A percentile compares a stretch with the other conserved stretches of the same genome.
phyloP scores from a whole-genome alignment of 2,329 filamentous ascomycete genomes.

The Calonectria multiphialidica region DNA sequence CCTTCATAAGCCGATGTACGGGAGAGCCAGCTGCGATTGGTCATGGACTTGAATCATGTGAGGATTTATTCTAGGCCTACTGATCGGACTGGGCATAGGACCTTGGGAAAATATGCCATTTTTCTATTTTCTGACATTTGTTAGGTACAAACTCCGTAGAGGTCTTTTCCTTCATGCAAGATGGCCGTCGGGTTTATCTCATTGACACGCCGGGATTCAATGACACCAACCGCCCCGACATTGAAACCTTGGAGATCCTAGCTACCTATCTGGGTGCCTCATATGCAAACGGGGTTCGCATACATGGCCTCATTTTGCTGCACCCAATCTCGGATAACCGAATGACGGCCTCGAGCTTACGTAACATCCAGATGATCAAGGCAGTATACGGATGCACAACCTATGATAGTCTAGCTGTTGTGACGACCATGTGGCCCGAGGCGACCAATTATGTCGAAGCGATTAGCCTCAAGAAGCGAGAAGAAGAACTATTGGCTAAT shows the following conservation, averaged over 20 bases:
- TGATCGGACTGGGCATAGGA: not conserved
- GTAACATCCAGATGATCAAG: constrained; percentile 17
- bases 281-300: constrained; percentile 14
- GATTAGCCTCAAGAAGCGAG: not conserved
- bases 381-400: constrained; percentile 3
- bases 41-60: constrained; percentile 23
- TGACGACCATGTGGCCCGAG: constrained; percentile 30
- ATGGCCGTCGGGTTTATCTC: constrained; percentile 17
- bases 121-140: not conserved
- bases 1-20: constrained; percentile 17
- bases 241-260: constrained; percentile 18
- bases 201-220: constrained; percentile 30
- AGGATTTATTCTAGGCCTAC: not conserved
- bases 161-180: not conserved
- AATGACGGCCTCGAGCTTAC: constrained; percentile 17
- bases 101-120: too few species aligned
- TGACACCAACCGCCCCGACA: not conserved
- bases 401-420: constrained; percentile 11
- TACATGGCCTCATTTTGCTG: constrained; percentile 22
- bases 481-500: constrained; percentile 1
- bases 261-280: constrained; percentile 27
- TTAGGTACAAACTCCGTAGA: constrained; percentile 13
- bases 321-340: constrained; percentile 29
- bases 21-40: not conserved
- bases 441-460: not conserved